Base-by-base conservation (phyloP, 2,329 filamentous ascomycete species). In the Ambrosiella cleistominuta region DNA sequence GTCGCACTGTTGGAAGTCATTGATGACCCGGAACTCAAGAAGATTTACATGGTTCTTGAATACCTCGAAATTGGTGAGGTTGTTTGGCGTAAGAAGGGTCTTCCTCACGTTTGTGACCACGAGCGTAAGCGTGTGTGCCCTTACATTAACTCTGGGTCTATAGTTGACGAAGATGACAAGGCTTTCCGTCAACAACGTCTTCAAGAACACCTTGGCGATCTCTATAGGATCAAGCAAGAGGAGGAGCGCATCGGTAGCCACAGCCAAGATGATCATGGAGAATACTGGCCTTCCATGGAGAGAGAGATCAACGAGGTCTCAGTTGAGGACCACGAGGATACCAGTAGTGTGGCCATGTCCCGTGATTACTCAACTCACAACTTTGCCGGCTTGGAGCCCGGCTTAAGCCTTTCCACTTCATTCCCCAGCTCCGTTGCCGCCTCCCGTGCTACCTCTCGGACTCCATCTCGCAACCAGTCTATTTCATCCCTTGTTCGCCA, bases 21-120 rank as follows among this genome's bases (percentile, higher is more conserved):
- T 65, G 93, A 98, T 68, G 93, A 98, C 68, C 91, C 91, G 1
- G 88, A 89, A 65, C 81, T 89, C 60, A 93, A 94, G 72, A 98
- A 98, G 72, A 95, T 98, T 62, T 98, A 98, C 72, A 91, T 98
- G 72, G 88, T 97, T 17, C 78, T 98, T 49, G 93, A 98, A 69
- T 91, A 91, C 69, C 90, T 96, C 59, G 88, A 96, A 68, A 79
- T 91, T 45, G 91, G 93, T 56, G 93, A 98, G 71, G 88, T 98
- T 59, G 79, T 88, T 53, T 98, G 93, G 93, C 82, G 93, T 57
- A 91, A 86, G 68, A 88, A 90, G 70, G 91, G 88, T 5, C 75
- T 89, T 6, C 85, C 84, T 58, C 86, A 89, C 65, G 86, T 97
- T 63, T 87, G 87, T 64, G 75, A 82, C 38, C 83, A 89, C 65